Evolutionary conservation across 129 eudicot species (phyloP).

Genomic region (Escallonia rubra): DNA sequence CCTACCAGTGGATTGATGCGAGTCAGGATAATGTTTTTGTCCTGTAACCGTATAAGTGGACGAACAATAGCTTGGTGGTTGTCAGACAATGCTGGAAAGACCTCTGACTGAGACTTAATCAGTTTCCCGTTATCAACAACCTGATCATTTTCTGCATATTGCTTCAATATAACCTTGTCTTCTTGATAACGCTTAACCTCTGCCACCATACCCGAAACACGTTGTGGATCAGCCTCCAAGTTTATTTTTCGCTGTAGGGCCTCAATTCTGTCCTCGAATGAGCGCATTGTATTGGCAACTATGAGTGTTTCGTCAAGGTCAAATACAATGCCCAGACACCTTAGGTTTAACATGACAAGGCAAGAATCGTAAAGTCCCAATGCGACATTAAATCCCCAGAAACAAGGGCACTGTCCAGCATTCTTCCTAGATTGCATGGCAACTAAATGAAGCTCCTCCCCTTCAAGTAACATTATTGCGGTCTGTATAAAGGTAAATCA

Average conservation of each 20-base stretch:
- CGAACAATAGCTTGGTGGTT: conserved; percentile 73
- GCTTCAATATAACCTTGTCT: conserved; percentile 75
- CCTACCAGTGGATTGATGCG: conserved; percentile 90
- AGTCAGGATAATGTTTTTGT: conserved; percentile 82
- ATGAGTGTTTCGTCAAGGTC: conserved; percentile 97
- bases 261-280: conserved; percentile 93
- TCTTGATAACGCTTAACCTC: conserved; percentile 90
- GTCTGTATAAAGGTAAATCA: conserved; percentile 52
- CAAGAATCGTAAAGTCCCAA: conserved; percentile 75
- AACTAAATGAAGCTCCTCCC: conserved; percentile 80
- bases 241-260: conserved; percentile 65
- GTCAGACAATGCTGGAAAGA: conserved; percentile 69
- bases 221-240: conserved; percentile 80
- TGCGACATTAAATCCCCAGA: conserved; percentile 79
- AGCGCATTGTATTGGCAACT: conserved; percentile 92
- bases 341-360: conserved; percentile 80
- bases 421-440: conserved; percentile 79
- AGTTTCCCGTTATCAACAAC: conserved; percentile 82
- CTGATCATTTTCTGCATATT: conserved; percentile 90
- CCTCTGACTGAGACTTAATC: conserved; percentile 69
- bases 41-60: conserved; percentile 83
- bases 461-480: conserved; percentile 68
- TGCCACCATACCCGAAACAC: conserved; percentile 68
- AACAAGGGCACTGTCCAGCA: conserved; percentile 54
- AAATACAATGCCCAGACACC: conserved; percentile 96